phyloP scores from a whole-genome alignment of 2,329 filamentous ascomycete genomes.

The Phialophora expanda region DNA sequence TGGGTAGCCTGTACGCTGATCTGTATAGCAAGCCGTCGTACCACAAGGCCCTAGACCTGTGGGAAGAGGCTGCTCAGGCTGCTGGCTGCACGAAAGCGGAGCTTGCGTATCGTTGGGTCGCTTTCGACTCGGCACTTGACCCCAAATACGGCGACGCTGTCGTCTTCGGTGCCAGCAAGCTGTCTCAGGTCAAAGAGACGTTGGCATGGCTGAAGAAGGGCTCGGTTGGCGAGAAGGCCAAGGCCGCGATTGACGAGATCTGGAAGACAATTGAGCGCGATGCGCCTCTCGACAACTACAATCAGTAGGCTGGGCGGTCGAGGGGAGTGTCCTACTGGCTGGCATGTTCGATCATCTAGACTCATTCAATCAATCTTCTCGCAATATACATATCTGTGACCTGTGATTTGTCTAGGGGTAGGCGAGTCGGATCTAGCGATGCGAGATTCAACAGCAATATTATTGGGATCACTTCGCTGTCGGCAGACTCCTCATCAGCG shows the following conservation, averaged over 20 bases:
- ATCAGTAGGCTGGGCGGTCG: no score
- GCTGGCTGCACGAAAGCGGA: slow-evolving; percentile 42
- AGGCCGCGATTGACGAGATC: slow-evolving; percentile 38
- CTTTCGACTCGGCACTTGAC: slow-evolving; percentile 42
- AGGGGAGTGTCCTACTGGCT: no score
- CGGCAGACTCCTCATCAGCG: no score
- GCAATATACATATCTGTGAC: no score
- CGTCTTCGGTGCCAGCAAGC: slow-evolving; percentile 46
- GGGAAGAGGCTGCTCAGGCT: slow-evolving; percentile 40
- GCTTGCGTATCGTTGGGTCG: slow-evolving; percentile 46
- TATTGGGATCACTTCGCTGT: no score
- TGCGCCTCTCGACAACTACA: slow-evolving; percentile 31
- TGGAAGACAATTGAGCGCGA: slow-evolving; percentile 42
- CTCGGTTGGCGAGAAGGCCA: slow-evolving; percentile 41
- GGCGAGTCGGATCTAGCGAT: no score
- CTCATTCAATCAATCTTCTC: no score
- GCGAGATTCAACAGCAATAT: no score
- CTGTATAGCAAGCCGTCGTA: slow-evolving; percentile 43
- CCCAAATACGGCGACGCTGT: slow-evolving; percentile 42
- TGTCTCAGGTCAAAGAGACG: slow-evolving; percentile 43
- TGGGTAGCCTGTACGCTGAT: slow-evolving; percentile 28
- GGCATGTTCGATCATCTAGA: no score
- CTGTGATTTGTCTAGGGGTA: no score
- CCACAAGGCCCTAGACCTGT: slow-evolving; percentile 41
- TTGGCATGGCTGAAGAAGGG: slow-evolving; percentile 41